Base-by-base conservation (phyloP, 2,329 filamentous ascomycete species). In the Alternaria incomplexa region DNA sequence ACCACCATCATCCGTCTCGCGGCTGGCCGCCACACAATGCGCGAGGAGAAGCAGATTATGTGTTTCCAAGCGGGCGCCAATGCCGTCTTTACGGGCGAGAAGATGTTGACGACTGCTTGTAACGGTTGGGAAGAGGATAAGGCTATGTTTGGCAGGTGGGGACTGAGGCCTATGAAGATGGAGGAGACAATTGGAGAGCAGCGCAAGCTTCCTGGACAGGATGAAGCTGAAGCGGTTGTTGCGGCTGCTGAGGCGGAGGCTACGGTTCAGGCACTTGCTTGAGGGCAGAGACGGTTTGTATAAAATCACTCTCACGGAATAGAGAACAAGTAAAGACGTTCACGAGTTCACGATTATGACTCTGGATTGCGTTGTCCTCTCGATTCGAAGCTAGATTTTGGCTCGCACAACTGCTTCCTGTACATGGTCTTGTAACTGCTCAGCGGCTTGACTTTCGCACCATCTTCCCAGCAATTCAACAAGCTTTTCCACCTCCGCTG, bases 61-160 rank as follows among this genome's bases (percentile, higher is more conserved):
- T 97, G 93, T 80, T 97, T 97, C 82, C 90, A 92, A 87, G 93
- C 93, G 0, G 93, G 93, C 13, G 93, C 93, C 1, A 97, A 97
- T 73, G 93, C 93, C n/a, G 91, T 97, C 32, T 97, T 97, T 77
- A 97, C 93, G 0, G 93, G 93, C 9, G 93, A 97, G 83, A 97
- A 95, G 85, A 97, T 97, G 93, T 80, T 97, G 81, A 97, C 93
- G 5, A 97, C 93, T 0, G 92, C 93, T 61, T 96, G 93, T 77
- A 94, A 93, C 70, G 92, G 93, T 28, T 97, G 92, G 92, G 93
- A 96, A 66, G 92, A 96, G 80, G 93, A 97, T 74, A 89, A 88
- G 66, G 89, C 83, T 45, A 92, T 97, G 89, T 96, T 97, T 81
- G 87, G 89, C 3, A 86, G 88, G 55, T 97, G 93, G 91, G 93